Evolutionary conservation across 306 rosid species (phyloP).

Genomic region (Quercus robur): DNA sequence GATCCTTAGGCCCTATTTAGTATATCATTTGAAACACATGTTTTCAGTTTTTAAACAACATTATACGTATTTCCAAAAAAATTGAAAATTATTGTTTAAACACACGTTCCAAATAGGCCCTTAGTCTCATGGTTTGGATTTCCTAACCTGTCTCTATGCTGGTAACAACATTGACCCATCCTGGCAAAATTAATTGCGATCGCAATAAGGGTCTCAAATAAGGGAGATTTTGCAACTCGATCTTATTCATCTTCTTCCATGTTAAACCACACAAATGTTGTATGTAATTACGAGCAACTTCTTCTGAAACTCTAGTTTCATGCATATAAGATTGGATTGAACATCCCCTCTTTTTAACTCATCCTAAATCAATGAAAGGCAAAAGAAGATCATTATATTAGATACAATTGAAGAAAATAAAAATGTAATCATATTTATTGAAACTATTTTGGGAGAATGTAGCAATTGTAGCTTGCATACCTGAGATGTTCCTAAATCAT

Average conservation of each 20-base stretch:
- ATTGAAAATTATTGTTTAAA: too few species aligned
- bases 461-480: neutral
- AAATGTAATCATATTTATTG: neutral
- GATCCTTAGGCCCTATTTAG: neutral
- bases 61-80: too few species aligned
- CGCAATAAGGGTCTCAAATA: neutral
- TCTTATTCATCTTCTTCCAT: conserved; percentile 26
- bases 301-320: conserved; percentile 20
- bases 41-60: too few species aligned
- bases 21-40: too few species aligned
- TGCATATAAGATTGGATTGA: conserved; percentile 37
- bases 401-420: neutral
- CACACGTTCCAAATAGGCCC: too few species aligned
- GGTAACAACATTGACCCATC: conserved; percentile 5
- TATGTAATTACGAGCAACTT: conserved; percentile 16
- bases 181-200: neutral
- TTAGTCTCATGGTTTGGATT: neutral
- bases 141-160: neutral
- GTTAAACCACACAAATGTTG: neutral
- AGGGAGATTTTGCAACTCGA: neutral
- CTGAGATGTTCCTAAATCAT: conserved; percentile 25
- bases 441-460: neutral
- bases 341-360: conserved; percentile 18
- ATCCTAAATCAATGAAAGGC: neutral
- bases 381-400: neutral